phyloP scores from a whole-genome alignment of 805 yeast genomes.

The Metschnikowia cerradonensis region DNA sequence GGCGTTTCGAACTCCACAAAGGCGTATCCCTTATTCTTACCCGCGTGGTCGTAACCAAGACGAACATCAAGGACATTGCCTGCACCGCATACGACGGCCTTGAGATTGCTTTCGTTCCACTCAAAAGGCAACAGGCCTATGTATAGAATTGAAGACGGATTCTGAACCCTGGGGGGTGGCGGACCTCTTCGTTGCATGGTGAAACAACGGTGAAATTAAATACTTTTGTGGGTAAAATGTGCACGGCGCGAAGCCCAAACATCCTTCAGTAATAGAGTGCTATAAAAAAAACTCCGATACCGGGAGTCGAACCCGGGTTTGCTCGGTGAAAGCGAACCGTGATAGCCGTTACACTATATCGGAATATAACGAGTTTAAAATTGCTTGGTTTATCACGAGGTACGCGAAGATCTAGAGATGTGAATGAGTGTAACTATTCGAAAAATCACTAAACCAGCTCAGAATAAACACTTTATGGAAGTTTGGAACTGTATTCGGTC shows the following conservation, averaged over 20 bases:
- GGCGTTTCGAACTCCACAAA: slow-evolving; percentile 56
- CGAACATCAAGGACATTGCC: slow-evolving; percentile 69
- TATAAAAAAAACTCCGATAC: slow-evolving; percentile 53
- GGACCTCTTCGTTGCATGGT: slow-evolving; percentile 10
- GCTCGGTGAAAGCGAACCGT: slow-evolving; percentile 85
- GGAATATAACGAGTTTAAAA: slow-evolving; percentile 30
- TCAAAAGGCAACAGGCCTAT: slow-evolving; percentile 65
- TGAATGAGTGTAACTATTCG: too few relatives aligned
- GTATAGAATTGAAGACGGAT: slow-evolving; percentile 45
- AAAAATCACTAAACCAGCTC: too few relatives aligned
- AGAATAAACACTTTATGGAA: too few relatives aligned
- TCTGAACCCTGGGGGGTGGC: slow-evolving; percentile 1
- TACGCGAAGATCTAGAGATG: too few relatives aligned
- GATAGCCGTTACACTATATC: slow-evolving; percentile 82
- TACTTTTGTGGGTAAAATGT: neutral
- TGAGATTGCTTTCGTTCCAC: slow-evolving; percentile 63
- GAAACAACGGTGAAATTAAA: neutral
- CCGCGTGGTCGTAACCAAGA: slow-evolving; percentile 54
- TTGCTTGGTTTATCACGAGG: neutral
- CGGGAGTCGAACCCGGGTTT: slow-evolving; percentile 86
- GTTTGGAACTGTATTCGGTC: neutral
- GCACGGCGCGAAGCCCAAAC: slow-evolving; percentile 1
- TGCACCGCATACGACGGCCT: slow-evolving; percentile 63
- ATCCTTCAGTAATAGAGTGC: neutral
- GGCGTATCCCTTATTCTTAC: slow-evolving; percentile 63